These are phyloP conservation scores for Diplodia corticola DNA, from an alignment of 2,329 filamentous ascomycete genomes.

Conservation along the genomic window DNA sequence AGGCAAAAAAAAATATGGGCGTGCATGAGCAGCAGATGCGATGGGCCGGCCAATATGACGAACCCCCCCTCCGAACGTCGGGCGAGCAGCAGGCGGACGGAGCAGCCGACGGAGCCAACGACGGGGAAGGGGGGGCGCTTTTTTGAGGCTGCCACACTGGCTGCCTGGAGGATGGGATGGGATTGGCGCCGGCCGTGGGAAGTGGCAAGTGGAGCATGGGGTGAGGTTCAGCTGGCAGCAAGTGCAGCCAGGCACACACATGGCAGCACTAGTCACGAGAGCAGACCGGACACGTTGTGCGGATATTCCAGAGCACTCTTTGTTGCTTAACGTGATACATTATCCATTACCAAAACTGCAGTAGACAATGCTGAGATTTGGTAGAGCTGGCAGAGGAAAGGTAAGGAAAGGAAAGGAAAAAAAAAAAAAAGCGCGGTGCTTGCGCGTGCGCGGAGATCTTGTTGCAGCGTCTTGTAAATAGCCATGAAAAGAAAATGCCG, in stretches of 20 bases:
- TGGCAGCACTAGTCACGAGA: background rate
- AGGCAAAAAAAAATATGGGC: too few species aligned
- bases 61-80: too few species aligned
- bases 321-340: slow-evolving; percentile 5
- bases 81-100: too few species aligned
- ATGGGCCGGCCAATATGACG: too few species aligned
- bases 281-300: background rate
- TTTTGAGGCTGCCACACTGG: too few species aligned
- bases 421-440: background rate
- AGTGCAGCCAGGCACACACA: background rate
- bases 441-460: background rate
- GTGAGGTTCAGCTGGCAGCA: background rate
- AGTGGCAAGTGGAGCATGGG: background rate
- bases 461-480: background rate
- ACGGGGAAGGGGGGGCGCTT: too few species aligned
- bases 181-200: too few species aligned
- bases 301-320: slow-evolving; percentile 1
- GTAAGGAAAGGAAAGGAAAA: too few species aligned
- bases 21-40: too few species aligned
- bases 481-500: background rate
- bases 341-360: slow-evolving; percentile 14
- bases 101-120: too few species aligned
- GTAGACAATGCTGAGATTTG: slow-evolving; percentile 2
- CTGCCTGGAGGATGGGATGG: too few species aligned
- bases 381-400: too few species aligned